A percentile compares a stretch with the other conserved stretches of the same genome.
These are phyloP conservation scores for Boletus bicolor DNA, from an alignment of 768 basidiomycete genomes.

Conservation along the genomic window DNA sequence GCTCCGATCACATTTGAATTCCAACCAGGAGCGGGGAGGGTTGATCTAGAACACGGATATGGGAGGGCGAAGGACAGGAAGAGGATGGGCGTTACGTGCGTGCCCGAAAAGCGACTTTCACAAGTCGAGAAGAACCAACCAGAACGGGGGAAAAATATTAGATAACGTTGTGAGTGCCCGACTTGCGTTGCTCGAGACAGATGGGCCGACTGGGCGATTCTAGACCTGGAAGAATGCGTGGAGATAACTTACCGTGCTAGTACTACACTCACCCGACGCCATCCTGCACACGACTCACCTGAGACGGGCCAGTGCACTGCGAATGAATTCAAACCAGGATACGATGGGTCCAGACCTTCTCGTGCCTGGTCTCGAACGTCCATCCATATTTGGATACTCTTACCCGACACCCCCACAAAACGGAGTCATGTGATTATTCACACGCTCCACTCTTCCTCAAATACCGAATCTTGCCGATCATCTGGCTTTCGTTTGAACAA, in stretches of 20 bases:
- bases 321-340: too few relatives aligned
- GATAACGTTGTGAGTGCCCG: neutral
- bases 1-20: constrained; percentile 22
- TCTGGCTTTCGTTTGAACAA: neutral
- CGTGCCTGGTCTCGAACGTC: constrained; percentile 5
- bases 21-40: neutral
- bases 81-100: constrained; percentile 16
- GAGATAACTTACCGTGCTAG: too few relatives aligned
- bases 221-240: neutral
- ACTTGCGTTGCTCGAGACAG: neutral
- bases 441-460: constrained; percentile 15
- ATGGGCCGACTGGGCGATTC: neutral
- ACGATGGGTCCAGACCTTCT: neutral
- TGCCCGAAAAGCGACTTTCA: constrained; percentile 5
- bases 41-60: neutral
- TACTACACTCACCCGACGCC: too few relatives aligned
- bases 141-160: constrained; percentile 1
- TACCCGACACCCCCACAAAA: neutral
- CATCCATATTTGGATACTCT: neutral
- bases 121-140: neutral
- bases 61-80: too few relatives aligned
- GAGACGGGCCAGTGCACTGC: too few relatives aligned
- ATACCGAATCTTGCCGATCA: neutral
- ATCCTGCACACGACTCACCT: too few relatives aligned
- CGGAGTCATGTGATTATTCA: constrained; percentile 7